Percentiles rank a stretch among this genome's conserved stretches.
These are phyloP conservation scores for Neonectria ditissima DNA, from an alignment of 2,329 filamentous ascomycete species.

Conservation along the genomic window DNA sequence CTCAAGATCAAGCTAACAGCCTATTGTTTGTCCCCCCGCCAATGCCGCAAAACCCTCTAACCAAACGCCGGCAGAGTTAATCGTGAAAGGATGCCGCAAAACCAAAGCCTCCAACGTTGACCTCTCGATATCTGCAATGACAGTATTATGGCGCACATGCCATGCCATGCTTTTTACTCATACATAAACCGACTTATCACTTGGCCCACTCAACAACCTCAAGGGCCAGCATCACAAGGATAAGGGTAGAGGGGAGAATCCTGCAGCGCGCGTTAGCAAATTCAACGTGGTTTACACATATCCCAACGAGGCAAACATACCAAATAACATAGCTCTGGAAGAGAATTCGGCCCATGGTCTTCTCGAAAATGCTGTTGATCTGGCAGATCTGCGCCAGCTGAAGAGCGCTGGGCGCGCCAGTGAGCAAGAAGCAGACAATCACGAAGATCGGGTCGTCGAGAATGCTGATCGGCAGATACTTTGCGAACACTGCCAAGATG, in stretches of 20 bases:
- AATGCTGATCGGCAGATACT: constrained; percentile 92
- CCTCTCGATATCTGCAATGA: background rate
- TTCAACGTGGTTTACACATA: constrained; percentile 21
- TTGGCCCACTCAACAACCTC: constrained; percentile 92
- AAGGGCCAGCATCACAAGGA: constrained; percentile 90
- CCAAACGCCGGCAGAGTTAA: constrained; percentile 15
- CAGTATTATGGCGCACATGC: background rate
- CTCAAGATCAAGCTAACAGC: background rate
- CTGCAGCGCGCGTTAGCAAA: constrained; percentile 57
- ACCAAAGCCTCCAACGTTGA: background rate
- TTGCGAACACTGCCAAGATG: constrained; percentile 85
- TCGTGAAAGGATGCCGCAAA: constrained; percentile 1
- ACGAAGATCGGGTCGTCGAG: constrained; percentile 98
- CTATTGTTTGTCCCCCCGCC: background rate
- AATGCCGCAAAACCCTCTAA: constrained; percentile 10
- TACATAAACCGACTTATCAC: constrained; percentile 28
- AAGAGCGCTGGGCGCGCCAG: constrained; percentile 90
- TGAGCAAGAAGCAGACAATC: constrained; percentile 96
- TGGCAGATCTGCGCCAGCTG: constrained; percentile 98
- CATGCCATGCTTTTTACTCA: background rate
- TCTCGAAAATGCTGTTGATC: constrained; percentile 96
- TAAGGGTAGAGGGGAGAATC: constrained; percentile 92
- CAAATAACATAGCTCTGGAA: constrained; percentile 93
- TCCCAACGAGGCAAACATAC: constrained; percentile 64
- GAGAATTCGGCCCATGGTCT: constrained; percentile 90